Evolutionary conservation across 2,329 filamentous ascomycete species (phyloP).

Genomic region (Penicillium digitatum): DNA sequence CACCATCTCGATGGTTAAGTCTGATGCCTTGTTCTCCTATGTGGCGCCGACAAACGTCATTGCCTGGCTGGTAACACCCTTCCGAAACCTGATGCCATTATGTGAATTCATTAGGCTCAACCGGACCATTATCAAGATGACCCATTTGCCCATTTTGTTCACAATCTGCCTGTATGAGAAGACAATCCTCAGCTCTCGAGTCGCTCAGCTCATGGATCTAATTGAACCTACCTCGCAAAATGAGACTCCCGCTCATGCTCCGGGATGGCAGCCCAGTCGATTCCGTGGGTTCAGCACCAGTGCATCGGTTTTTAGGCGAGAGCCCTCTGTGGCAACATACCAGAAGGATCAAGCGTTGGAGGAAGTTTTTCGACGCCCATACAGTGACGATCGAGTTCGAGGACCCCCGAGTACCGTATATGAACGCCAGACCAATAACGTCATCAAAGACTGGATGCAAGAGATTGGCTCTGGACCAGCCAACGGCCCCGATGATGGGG

Average conservation of each 20-base stretch:
- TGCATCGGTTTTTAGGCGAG: constrained; percentile 59
- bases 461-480: constrained; percentile 53
- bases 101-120: constrained; percentile 80
- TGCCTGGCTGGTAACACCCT: constrained; percentile 80
- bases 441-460: constrained; percentile 90
- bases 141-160: constrained; percentile 83
- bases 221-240: constrained; percentile 65
- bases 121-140: constrained; percentile 83
- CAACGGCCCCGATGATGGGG: constrained; percentile 58
- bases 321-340: constrained; percentile 82
- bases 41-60: constrained; percentile 87
- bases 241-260: constrained; percentile 52
- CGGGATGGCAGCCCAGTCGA: constrained; percentile 54
- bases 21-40: constrained; percentile 93
- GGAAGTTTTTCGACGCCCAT: constrained; percentile 78
- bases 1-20: constrained; percentile 96
- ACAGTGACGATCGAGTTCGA: constrained; percentile 57
- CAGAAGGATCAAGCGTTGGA: constrained; percentile 87
- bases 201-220: constrained; percentile 80
- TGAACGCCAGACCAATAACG: constrained; percentile 70
- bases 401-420: constrained; percentile 55
- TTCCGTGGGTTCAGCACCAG: constrained; percentile 69
- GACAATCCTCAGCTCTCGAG: constrained; percentile 66
- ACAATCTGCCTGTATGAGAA: constrained; percentile 85
- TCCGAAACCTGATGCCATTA: constrained; percentile 76